Conservation (phyloP, 2,329 filamentous ascomycete species). For the Alternaria arborescens region DNA sequence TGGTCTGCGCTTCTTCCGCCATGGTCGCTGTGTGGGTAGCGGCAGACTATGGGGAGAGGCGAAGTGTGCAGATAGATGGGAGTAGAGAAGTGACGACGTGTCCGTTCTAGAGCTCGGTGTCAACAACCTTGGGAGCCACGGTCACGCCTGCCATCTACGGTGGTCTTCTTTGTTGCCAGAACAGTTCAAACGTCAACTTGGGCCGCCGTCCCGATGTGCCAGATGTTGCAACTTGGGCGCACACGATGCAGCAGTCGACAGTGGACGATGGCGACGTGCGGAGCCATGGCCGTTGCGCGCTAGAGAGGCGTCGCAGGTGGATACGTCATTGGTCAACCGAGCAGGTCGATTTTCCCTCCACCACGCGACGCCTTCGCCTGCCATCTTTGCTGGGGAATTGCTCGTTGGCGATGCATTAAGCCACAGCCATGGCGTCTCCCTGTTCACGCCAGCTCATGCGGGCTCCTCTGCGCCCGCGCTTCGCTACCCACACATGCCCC, state of each 20-base stretch:
- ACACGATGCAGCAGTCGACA: conserved; percentile 7
- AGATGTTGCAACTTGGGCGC: neutral
- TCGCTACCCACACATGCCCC: conserved; percentile 12
- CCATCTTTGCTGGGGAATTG: conserved; percentile 17
- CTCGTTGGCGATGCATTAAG: conserved; percentile 19
- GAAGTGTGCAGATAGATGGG: neutral
- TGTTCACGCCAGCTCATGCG: conserved; percentile 40
- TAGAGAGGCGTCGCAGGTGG: conserved; percentile 14
- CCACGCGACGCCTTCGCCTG: conserved; percentile 24
- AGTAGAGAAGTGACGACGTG: conserved; percentile 18
- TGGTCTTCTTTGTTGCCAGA: neutral
- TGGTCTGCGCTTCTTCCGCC: conserved; percentile 29
- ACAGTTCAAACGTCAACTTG: neutral
- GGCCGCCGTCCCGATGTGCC: neutral
- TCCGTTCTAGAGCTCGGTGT: conserved; percentile 38
- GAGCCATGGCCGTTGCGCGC: conserved; percentile 24
- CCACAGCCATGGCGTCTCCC: conserved; percentile 37
- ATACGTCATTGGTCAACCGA: conserved; percentile 40
- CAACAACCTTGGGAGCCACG: conserved; percentile 19
- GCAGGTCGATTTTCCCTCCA: conserved; percentile 25
- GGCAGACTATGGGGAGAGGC: conserved; percentile 9
- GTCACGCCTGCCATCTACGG: conserved; percentile 17
- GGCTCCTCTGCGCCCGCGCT: conserved; percentile 24
- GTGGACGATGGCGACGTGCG: conserved; percentile 14
- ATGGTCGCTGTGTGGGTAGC: conserved; percentile 26